phyloP scores from a whole-genome alignment of 1,284 basidiomycete genomes.

The Moesziomyces globuligerus region DNA sequence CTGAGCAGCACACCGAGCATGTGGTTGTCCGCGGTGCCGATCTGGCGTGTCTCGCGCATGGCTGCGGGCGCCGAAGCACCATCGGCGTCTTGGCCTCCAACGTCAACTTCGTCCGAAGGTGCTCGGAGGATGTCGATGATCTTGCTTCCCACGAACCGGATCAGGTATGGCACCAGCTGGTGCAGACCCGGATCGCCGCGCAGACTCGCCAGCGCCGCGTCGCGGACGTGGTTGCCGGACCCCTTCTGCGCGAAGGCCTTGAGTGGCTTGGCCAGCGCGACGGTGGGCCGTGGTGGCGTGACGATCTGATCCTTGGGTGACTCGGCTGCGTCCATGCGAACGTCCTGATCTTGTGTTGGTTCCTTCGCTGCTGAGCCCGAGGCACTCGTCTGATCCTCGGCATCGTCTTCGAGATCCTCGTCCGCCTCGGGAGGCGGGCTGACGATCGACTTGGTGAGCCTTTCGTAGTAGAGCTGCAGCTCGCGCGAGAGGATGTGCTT shows the following conservation, averaged over 20 bases:
- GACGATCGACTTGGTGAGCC: slow-evolving; percentile 76
- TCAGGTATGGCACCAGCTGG: slow-evolving; percentile 91
- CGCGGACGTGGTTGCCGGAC: slow-evolving; percentile 66
- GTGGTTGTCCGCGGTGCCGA: slow-evolving; percentile 43
- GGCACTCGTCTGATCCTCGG: slow-evolving; percentile 10
- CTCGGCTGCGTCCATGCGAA: slow-evolving; percentile 21
- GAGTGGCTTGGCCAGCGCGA: slow-evolving; percentile 40
- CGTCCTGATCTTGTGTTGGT: slow-evolving; percentile 29
- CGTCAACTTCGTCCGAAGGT: slow-evolving; percentile 17
- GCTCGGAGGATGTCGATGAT: slow-evolving; percentile 67
- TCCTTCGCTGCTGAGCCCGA: slow-evolving; percentile 3
- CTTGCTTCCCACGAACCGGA: slow-evolving; percentile 90
- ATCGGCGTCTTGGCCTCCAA: slow-evolving; percentile 2
- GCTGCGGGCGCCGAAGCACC: slow-evolving; percentile 12
- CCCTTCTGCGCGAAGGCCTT: slow-evolving; percentile 49
- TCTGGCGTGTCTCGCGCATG: slow-evolving; percentile 27
- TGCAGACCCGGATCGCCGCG: slow-evolving; percentile 90
- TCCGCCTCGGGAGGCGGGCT: slow-evolving; percentile 58
- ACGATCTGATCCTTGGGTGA: slow-evolving; percentile 34
- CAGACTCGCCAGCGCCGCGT: slow-evolving; percentile 88
- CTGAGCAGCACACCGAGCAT: slow-evolving; percentile 58
- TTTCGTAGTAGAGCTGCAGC: slow-evolving; percentile 92
- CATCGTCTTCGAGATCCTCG: slow-evolving; percentile 46
- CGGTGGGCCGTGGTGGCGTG: slow-evolving; percentile 40
- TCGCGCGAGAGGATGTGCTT: slow-evolving; percentile 94